phyloP scores from a whole-genome alignment of 768 basidiomycete genomes.

The Pisolithus sp. region DNA sequence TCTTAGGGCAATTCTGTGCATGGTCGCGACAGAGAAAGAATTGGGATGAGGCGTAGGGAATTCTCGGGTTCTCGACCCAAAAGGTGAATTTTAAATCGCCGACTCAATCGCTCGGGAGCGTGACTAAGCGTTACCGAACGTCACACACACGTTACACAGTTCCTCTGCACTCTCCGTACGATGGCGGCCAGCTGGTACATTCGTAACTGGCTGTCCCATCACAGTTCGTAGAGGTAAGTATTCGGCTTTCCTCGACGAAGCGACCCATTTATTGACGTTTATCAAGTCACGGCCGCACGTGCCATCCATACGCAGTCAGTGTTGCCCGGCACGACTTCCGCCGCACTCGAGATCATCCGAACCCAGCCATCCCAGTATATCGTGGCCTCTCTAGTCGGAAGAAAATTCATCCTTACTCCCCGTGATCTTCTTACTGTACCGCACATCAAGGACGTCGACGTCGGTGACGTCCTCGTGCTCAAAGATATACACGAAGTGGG shows the following conservation, averaged over 20 bases:
- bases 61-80: slow-evolving; percentile 29
- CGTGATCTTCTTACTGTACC: slow-evolving; percentile 93
- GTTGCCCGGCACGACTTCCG: slow-evolving; percentile 37
- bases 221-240: slow-evolving; percentile 18
- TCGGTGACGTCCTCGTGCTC: slow-evolving; percentile 80
- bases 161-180: neutral
- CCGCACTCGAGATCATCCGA: slow-evolving; percentile 75
- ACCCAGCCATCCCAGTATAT: slow-evolving; percentile 92
- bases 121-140: slow-evolving; percentile 3
- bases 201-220: slow-evolving; percentile 22
- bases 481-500: slow-evolving; percentile 91
- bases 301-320: slow-evolving; percentile 28
- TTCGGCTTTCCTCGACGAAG: neutral
- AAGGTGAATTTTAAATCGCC: slow-evolving; percentile 26
- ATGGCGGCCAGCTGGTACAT: slow-evolving; percentile 13
- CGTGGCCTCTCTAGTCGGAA: slow-evolving; percentile 80
- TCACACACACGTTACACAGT: slow-evolving; percentile 1
- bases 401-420: slow-evolving; percentile 84
- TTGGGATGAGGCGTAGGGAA: slow-evolving; percentile 36
- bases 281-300: slow-evolving; percentile 6
- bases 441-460: slow-evolving; percentile 73
- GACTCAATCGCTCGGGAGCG: slow-evolving; percentile 17
- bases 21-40: slow-evolving; percentile 44
- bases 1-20: slow-evolving; percentile 83
- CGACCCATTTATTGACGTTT: slow-evolving; percentile 11